Base-by-base conservation (phyloP, 768 basidiomycete genomes). In the Cyclocybe aegerita region DNA sequence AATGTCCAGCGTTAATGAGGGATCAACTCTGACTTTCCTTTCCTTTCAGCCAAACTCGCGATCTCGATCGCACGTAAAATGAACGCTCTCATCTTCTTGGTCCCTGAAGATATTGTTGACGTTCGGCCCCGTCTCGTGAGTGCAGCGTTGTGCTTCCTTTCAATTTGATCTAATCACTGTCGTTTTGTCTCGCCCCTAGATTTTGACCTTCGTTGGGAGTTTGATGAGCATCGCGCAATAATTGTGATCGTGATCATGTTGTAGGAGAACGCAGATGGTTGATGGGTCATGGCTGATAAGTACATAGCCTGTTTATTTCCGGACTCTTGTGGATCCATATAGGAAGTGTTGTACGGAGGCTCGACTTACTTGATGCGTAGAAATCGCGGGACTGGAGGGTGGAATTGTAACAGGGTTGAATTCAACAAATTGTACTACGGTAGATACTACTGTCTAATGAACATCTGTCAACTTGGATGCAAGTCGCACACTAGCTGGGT, bases 51-150 rank as follows among this genome's bases (percentile, higher is more conserved):
- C 11, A 98, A 98, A 81, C 70, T 98, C 56, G 96, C 93, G 7
- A 98, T 98, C 60, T 98, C 96, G 2, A 98, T 98, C 59, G 95
- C 96, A n/a, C 80, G 96, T 63, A 98, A 98, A 80, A 87, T 95
- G 86, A 91, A 93, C 47, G 91, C 92, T 4, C 70, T 97, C 59
- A 98, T 98, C 61, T 98, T 98, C 80, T 72, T 98, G 51, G 96
- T 98, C 0, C 94, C 96, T 0, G 96, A 98, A 64, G 94, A 94
- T 70, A 94, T 98, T 59, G 93, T 98, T 33, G 95, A 98, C 66
- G 81, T 98, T 53, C 85, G 96, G 38, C 84, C 93, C 31, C 84
- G 92, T 51, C 77, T 97, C 66, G 93, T 96, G 65, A 36, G 89
- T 77, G 23, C 23, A 23, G 23, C 23, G 1, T 23, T 23, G 23